phyloP scores from a whole-genome alignment of 345 rosid genomes.

The Gossypium ekmanianum region DNA sequence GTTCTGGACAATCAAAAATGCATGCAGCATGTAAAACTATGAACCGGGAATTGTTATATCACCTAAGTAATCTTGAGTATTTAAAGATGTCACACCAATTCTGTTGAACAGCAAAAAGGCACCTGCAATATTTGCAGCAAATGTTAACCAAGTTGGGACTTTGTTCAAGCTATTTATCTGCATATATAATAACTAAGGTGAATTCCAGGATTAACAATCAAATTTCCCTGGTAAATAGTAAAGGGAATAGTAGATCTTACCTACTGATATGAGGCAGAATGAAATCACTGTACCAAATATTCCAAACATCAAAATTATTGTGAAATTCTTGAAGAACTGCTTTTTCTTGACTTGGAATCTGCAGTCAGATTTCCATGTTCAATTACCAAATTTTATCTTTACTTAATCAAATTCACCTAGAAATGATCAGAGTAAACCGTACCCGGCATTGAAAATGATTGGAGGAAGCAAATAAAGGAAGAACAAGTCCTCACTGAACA shows the following conservation, averaged over 20 bases:
- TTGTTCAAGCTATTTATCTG: not conserved
- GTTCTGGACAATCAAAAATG: not conserved
- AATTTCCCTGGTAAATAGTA: not conserved
- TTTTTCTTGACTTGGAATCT: conserved; percentile 85
- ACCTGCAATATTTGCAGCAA: conserved; percentile 31
- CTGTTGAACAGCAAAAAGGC: conserved; percentile 36
- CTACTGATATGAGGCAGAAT: conserved; percentile 55
- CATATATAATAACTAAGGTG: not conserved
- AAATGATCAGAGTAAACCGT: conserved; percentile 19
- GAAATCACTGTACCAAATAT: conserved; percentile 64
- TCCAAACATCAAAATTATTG: conserved; percentile 62
- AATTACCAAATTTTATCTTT: not conserved
- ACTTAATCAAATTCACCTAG: not conserved
- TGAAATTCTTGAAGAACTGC: conserved; percentile 69
- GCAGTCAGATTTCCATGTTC: conserved; percentile 22
- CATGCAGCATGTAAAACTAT: not conserved
- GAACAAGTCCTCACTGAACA: conserved; percentile 64
- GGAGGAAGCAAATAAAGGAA: conserved; percentile 76
- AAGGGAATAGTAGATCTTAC: conserved; percentile 27
- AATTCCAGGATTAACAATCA: not conserved
- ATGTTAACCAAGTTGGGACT: conserved; percentile 4
- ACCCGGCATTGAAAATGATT: conserved; percentile 80
- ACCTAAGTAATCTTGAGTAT: conserved; percentile 51
- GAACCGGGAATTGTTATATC: not conserved
- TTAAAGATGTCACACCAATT: conserved; percentile 41